Evolutionary conservation across 225 moss, liverwort and hornwort genomes (phyloP), one percentile per base, ranked within the genome.

Genomic region (Neckera pumila): DNA sequence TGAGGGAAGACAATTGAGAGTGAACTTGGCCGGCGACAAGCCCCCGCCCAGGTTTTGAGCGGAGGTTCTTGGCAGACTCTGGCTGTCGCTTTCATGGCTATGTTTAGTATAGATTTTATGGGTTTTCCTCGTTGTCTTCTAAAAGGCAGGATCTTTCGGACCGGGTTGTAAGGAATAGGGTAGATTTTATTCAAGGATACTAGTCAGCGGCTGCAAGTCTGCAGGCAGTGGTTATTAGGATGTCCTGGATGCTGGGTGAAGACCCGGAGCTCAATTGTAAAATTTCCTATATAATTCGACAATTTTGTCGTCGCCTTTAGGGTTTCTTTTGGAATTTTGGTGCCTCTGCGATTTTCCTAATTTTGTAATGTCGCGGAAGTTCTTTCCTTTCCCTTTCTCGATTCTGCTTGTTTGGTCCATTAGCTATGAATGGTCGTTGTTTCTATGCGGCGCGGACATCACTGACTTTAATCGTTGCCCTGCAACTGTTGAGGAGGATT

Each of bases 21-120:
- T 94, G 3, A 94, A 94, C 86, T 25, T 91, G 85, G 92, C 94
- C 16, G 92, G 94, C 6, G 94, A 94, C 22, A 94, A 94, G 90
- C 94, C 93, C 40, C 86, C 89, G 17, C 91, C 89, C 30, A 85
- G 92, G 53, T 91, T 77, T 25, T 91, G 87, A 92, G 76, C 17
- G 6, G 42, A 59, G 61, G 21, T 30, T 79, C 28, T 23, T 43
- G 36, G 49, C 14, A 40, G 40, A 17, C 40, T 57, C 15, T 57
- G 38, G 6, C 26, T 27, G 16, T 78, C 16, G n/a, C 11, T 6
- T 11, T 58, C 58, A 4, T 58, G 58, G 27, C 21, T 28, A 22
- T 10, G 57, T 31, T 38, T 78, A 57, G 38, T 78, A 17, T 78
- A 78, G 78, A 26, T 78, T 57, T 78, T 28, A 14, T 20, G 47